These are phyloP conservation scores for Hymenoscyphus fraxineus DNA, from an alignment of 2,329 filamentous ascomycete genomes.

Conservation along the genomic window DNA sequence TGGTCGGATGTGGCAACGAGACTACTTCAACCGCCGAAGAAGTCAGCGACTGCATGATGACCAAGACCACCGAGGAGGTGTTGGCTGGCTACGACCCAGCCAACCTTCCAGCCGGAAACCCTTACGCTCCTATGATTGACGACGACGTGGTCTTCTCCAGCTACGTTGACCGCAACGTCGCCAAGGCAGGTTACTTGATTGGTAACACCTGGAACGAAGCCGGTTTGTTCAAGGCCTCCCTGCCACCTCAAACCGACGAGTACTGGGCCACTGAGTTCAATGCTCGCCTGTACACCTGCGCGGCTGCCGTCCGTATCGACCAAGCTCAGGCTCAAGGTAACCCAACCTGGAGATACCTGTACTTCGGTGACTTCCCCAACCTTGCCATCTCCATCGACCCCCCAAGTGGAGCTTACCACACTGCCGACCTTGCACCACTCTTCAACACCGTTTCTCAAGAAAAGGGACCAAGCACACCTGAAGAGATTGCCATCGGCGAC, in stretches of 20 bases:
- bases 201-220: conserved; percentile 32
- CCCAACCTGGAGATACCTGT: conserved; percentile 37
- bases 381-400: conserved; percentile 26
- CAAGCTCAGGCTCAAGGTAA: conserved; percentile 21
- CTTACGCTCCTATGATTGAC: conserved; percentile 19
- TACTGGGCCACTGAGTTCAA: conserved; percentile 21
- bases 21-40: conserved; percentile 12
- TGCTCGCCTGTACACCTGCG: conserved; percentile 25
- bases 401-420: conserved; percentile 34
- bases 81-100: conserved; percentile 10
- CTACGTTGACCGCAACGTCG: conserved; percentile 15
- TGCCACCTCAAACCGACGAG: conserved; percentile 14
- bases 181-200: conserved; percentile 23
- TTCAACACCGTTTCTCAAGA: conserved; percentile 16
- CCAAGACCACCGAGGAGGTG: conserved; percentile 11
- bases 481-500: no score
- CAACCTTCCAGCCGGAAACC: conserved; percentile 16
- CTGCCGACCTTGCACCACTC: conserved; percentile 30
- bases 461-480: no score
- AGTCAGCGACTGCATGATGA: conserved; percentile 14
- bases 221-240: conserved; percentile 24
- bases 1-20: conserved; percentile 22
- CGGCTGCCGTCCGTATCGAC: conserved; percentile 24
- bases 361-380: conserved; percentile 33
- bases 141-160: conserved; percentile 17